A percentile compares a stretch with the other conserved stretches of the same genome.
Evolutionary conservation across 441 rosid species (phyloP).

Genomic region (Macaranga tanarius): DNA sequence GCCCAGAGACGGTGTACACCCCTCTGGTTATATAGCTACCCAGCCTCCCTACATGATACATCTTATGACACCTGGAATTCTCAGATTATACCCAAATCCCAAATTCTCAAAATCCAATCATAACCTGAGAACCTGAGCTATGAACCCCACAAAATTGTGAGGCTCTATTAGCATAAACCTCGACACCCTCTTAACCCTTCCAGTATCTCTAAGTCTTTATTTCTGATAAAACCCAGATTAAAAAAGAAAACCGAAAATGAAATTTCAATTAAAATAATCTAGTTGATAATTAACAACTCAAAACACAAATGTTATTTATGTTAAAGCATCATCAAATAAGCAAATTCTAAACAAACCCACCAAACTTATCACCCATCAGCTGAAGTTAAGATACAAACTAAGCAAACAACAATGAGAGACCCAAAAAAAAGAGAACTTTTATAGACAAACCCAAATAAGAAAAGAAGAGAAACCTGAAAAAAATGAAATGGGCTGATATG

Average conservation of each 20-base stretch:
- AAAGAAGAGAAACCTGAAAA: constrained; percentile 15
- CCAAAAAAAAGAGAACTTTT: constrained; percentile 6
- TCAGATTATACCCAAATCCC: constrained; percentile 27
- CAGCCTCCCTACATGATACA: constrained; percentile 84
- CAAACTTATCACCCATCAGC: constrained; percentile 12
- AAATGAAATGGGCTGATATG: neutral
- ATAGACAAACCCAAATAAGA: constrained; percentile 22
- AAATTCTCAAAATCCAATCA: constrained; percentile 29
- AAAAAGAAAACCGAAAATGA: constrained; percentile 17
- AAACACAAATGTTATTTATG: neutral
- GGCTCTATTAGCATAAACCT: constrained; percentile 16
- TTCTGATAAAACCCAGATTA: constrained; percentile 27
- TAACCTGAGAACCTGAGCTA: constrained; percentile 22
- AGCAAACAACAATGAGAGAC: constrained; percentile 20
- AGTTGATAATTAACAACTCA: constrained; percentile 8
- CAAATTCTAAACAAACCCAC: constrained; percentile 14
- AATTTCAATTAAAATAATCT: constrained; percentile 15
- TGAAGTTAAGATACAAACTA: constrained; percentile 25
- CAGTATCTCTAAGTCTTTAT: neutral
- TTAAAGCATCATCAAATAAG: no score
- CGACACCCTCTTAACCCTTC: neutral
- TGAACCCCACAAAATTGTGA: constrained; percentile 22
- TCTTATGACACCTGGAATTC: constrained; percentile 29
- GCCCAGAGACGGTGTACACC: constrained; percentile 78
- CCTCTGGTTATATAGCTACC: constrained; percentile 87